phyloP scores from a whole-genome alignment of 2,329 filamentous ascomycete species.

The Fonsecaea monophora region DNA sequence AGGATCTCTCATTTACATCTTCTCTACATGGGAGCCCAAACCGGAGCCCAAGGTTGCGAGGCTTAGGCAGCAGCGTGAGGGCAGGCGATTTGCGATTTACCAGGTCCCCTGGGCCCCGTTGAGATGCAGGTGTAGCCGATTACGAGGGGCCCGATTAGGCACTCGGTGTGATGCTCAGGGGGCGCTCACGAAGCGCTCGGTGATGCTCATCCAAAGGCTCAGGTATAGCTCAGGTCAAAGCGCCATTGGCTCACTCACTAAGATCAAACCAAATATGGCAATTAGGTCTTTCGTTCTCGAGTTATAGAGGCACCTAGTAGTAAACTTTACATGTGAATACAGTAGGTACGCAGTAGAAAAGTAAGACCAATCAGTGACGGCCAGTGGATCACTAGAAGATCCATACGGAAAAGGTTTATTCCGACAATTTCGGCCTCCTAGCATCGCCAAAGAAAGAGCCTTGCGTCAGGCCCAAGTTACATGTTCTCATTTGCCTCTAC shows the following conservation, averaged over 20 bases:
- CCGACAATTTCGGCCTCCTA: not conserved
- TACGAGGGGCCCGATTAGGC: not conserved
- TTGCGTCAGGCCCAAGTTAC: not conserved
- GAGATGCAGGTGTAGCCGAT: not conserved
- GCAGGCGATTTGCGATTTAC: not conserved
- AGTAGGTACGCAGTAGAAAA: not conserved
- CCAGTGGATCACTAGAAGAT: not conserved
- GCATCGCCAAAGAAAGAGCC: not conserved
- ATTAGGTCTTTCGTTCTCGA: not conserved
- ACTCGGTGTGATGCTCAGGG: not conserved
- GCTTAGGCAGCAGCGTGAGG: not conserved
- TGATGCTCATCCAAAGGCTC: not conserved
- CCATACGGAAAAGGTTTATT: not conserved
- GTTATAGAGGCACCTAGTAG: no score
- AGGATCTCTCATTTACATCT: slow-evolving; percentile 13
- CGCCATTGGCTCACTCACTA: not conserved
- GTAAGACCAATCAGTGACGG: not conserved
- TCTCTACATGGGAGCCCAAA: slow-evolving; percentile 10
- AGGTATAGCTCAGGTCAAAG: not conserved
- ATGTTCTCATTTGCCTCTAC: not conserved
- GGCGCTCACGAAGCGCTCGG: not conserved
- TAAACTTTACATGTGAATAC: no score
- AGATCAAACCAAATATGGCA: not conserved
- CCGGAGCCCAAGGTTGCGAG: slow-evolving; percentile 9
- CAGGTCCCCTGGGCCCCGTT: not conserved